Percentiles rank a stretch among this genome's conserved stretches.
These are phyloP conservation scores for Emericellopsis atlantica DNA, from an alignment of 2,329 filamentous ascomycete species.

Conservation along the genomic window DNA sequence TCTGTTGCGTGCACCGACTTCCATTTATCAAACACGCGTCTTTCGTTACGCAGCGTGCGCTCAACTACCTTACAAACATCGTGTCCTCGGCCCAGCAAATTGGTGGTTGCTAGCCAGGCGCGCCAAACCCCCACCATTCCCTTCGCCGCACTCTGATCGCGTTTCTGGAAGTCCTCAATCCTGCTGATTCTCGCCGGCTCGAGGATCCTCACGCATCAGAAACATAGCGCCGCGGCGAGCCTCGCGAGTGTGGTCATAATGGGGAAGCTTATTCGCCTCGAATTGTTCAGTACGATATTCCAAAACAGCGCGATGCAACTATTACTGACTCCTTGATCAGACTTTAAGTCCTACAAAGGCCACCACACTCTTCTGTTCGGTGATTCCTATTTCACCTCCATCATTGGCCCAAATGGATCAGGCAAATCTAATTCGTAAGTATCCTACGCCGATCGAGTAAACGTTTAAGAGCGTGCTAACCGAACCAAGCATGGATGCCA, in stretches of 20 bases:
- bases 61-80: too few relatives aligned
- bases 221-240: neutral
- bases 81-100: too few relatives aligned
- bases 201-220: too few relatives aligned
- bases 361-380: conserved; percentile 90
- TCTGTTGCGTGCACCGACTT: too few relatives aligned
- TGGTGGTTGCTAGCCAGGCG: too few relatives aligned
- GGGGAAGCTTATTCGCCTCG: conserved; percentile 91
- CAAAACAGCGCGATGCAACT: neutral
- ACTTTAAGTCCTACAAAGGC: conserved; percentile 99
- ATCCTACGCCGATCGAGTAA: neutral
- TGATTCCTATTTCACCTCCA: conserved; percentile 97
- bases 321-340: conserved; percentile 25
- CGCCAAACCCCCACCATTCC: too few relatives aligned
- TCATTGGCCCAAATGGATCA: conserved; percentile 98
- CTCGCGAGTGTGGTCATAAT: conserved; percentile 39
- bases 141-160: too few relatives aligned
- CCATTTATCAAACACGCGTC: too few relatives aligned
- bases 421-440: conserved; percentile 95
- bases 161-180: too few relatives aligned
- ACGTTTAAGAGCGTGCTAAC: conserved; percentile 2
- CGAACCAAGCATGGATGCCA: conserved; percentile 77
- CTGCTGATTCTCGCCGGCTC: too few relatives aligned
- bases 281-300: conserved; percentile 66
- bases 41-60: too few relatives aligned